Conservation (phyloP, 1,139 yeast genomes). For the Wickerhamomyces sp. region DNA sequence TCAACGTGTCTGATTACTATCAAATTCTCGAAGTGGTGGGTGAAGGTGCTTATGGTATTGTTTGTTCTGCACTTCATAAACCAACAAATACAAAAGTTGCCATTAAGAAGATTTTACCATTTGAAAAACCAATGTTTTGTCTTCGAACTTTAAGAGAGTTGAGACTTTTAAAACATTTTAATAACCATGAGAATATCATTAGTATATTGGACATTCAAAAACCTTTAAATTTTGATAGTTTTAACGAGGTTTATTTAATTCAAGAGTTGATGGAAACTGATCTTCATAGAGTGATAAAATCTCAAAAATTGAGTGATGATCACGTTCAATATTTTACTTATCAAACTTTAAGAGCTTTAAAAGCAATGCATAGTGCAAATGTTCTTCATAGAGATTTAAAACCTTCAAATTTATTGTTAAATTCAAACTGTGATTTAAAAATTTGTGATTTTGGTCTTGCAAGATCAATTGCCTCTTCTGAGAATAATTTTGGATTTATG, state of each 20-base stretch:
- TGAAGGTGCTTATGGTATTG: conserved; percentile 98
- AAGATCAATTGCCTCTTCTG: conserved; percentile 48
- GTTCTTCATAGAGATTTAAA: conserved; percentile 91
- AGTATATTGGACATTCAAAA: conserved; percentile 87
- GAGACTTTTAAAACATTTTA: conserved; percentile 78
- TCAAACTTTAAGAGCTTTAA: conserved; percentile 85
- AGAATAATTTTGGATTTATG: conserved; percentile 68
- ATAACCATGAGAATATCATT: conserved; percentile 83
- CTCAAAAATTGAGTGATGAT: conserved; percentile 82
- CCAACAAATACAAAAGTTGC: conserved; percentile 92
- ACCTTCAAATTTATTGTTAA: conserved; percentile 80
- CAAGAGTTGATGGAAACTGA: conserved; percentile 98
- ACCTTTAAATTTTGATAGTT: conserved; percentile 69
- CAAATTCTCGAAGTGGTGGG: conserved; percentile 82
- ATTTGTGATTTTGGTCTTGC: conserved; percentile 96
- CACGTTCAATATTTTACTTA: conserved; percentile 91
- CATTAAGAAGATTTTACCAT: conserved; percentile 90
- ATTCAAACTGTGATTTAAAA: conserved; percentile 90
- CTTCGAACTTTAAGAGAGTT: conserved; percentile 85
- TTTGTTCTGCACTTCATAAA: conserved; percentile 84
- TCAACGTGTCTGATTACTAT: conserved; percentile 79
- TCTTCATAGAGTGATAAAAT: conserved; percentile 80
- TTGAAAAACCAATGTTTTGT: conserved; percentile 88
- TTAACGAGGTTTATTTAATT: conserved; percentile 83
- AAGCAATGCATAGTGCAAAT: conserved; percentile 85